Base-by-base conservation (phyloP, 176 grass and related monocot genomes). In the Areca catechu region DNA sequence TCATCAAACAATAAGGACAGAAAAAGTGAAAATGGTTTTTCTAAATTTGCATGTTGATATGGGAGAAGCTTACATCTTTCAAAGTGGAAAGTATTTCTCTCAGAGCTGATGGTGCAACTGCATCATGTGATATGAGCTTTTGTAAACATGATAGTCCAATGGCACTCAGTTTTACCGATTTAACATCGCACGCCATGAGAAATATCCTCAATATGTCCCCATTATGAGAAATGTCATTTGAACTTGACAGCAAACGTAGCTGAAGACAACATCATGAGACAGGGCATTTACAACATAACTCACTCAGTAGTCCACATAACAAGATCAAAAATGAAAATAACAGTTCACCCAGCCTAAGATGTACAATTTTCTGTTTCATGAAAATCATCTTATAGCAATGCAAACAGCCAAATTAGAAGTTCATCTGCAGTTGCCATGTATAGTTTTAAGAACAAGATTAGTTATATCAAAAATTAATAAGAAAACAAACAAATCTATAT, bases 121-220 rank as follows among this genome's bases (percentile, higher is more conserved):
- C 93, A 53, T 75, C 78, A 66, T 91, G 93, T 67, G 87, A 86
- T 78, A 97, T 85, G 72, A 97, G 93, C 73, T 97, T 97, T 83
- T 97, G 93, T 78, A 97, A 80, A 70, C 84, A 98, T 30, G 87
- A 98, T 24, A 98, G 87, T 66, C 87, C 93, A 51, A 98, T 92
- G 18, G 88, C 93, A 89, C 84, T 92, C 64, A 98, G 69, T 75
- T 92, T 92, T 60, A 91, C 70, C 64, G 87, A 85, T 65, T 85
- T 98, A 55, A 98, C 87, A 70, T 78, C 74, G 50, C 93, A 98
- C 62, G 93, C 87, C 87, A 92, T 91, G 61, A 98, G 61, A 88
- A 98, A 92, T 69, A 98, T 98, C 63, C 78, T 75, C 62, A 88
- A 22, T 78, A 92, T 88, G 79, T 92, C 84, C 49, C 85, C 76